phyloP scores from a whole-genome alignment of 768 basidiomycete species.

The Podaxis carcinomalis region DNA sequence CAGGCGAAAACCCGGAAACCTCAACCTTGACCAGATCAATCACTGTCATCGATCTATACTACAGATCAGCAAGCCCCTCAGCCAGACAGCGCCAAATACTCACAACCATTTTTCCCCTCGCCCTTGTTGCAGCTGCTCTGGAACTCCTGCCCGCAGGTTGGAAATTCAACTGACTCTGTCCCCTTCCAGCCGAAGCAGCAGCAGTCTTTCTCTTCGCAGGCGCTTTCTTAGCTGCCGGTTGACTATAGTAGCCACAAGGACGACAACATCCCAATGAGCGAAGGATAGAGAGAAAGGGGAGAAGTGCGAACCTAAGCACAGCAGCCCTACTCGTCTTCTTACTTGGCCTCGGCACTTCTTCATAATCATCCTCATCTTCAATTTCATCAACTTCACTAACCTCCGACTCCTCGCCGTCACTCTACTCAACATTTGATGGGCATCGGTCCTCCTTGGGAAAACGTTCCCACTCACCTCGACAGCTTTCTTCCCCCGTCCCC shows the following conservation, averaged over 20 bases:
- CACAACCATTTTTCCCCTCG: constrained; percentile 60
- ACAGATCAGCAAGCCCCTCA: constrained; percentile 19
- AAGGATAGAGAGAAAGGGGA: neutral
- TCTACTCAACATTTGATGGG: constrained; percentile 4
- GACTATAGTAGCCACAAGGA: constrained; percentile 16
- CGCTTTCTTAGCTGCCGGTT: constrained; percentile 38
- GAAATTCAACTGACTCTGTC: constrained; percentile 60
- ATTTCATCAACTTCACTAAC: constrained; percentile 48
- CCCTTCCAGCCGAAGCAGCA: constrained; percentile 25
- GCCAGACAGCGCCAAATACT: constrained; percentile 17
- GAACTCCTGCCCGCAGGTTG: constrained; percentile 55
- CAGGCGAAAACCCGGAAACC: neutral
- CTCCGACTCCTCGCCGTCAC: constrained; percentile 16
- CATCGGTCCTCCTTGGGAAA: neutral
- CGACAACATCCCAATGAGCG: neutral
- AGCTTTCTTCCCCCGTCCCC: constrained; percentile 52
- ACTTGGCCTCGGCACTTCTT: constrained; percentile 37
- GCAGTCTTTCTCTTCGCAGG: constrained; percentile 51
- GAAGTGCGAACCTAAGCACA: constrained; percentile 50
- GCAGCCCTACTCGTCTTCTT: constrained; percentile 65
- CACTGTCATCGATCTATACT: constrained; percentile 17
- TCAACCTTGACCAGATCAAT: neutral
- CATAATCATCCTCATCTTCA: constrained; percentile 41
- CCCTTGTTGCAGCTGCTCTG: constrained; percentile 65
- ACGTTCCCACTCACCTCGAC: constrained; percentile 21